phyloP scores from a whole-genome alignment of 2,329 filamentous ascomycete genomes.

The Bipolaris cookei region DNA sequence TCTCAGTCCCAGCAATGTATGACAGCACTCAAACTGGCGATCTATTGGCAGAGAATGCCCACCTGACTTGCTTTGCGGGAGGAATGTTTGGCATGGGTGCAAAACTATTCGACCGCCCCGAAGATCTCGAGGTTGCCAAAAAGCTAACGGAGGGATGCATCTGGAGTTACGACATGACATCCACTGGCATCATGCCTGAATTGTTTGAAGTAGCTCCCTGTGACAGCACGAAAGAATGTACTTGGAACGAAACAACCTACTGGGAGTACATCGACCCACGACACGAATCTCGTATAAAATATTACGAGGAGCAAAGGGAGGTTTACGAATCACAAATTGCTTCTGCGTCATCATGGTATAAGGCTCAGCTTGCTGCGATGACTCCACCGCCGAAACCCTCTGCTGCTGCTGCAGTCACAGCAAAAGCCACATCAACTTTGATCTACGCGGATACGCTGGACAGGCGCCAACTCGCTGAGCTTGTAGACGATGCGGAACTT shows the following conservation, averaged over 20 bases:
- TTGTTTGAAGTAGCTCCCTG: conserved; percentile 59
- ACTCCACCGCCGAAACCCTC: conserved; percentile 26
- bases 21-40: conserved; percentile 32
- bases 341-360: conserved; percentile 41
- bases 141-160: conserved; percentile 69
- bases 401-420: conserved; percentile 12
- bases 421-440: conserved; percentile 26
- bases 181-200: conserved; percentile 68
- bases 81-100: conserved; percentile 73
- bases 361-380: conserved; percentile 36
- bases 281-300: conserved; percentile 35
- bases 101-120: conserved; percentile 62
- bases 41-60: conserved; percentile 57
- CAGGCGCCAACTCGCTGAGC: conserved; percentile 36
- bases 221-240: conserved; percentile 50
- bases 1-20: conserved; percentile 44
- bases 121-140: conserved; percentile 63
- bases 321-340: conserved; percentile 43
- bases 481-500: conserved; percentile 31
- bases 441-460: conserved; percentile 31
- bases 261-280: conserved; percentile 48
- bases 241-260: conserved; percentile 57
- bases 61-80: conserved; percentile 73
- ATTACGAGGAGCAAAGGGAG: conserved; percentile 43
- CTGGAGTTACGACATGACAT: conserved; percentile 65